A percentile compares a stretch with the other conserved stretches of the same genome.
Evolutionary conservation across 176 grass and related monocot species (phyloP).

Genomic region (Otatea glauca): DNA sequence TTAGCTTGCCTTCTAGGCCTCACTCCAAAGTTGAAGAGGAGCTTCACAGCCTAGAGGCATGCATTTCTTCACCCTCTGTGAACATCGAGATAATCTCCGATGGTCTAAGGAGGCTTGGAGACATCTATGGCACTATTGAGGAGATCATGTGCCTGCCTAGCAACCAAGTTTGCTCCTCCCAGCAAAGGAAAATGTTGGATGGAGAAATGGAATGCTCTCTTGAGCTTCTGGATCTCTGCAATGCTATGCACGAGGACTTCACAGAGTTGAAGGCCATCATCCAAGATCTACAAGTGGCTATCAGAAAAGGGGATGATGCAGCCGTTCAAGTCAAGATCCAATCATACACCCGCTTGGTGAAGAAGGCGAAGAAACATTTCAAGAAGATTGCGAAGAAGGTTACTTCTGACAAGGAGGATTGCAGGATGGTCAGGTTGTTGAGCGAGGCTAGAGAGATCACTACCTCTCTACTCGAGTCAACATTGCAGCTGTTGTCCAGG

Average conservation of each 20-base stretch:
- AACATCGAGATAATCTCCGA: conserved; percentile 38
- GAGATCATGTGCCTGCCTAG: conserved; percentile 53
- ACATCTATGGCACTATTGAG: conserved; percentile 47
- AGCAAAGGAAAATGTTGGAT: conserved; percentile 55
- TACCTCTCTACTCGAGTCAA: conserved; percentile 53
- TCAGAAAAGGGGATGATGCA: conserved; percentile 52
- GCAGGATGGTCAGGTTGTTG: conserved; percentile 24
- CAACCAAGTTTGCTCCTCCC: conserved; percentile 42
- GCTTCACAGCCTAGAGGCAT: conserved; percentile 51
- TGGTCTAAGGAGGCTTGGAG: conserved; percentile 52
- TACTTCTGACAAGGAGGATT: conserved; percentile 37
- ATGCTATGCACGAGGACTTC: conserved; percentile 48
- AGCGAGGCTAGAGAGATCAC: conserved; percentile 59
- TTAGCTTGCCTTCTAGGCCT: conserved; percentile 51
- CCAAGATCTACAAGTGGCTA: conserved; percentile 51
- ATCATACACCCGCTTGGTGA: conserved; percentile 50
- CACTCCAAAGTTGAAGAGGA: conserved; percentile 48
- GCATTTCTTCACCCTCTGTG: conserved; percentile 30
- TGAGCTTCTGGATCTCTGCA: conserved; percentile 60
- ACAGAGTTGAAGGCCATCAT: conserved; percentile 48
- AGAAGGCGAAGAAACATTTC: conserved; percentile 67
- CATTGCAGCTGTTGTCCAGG: conserved; percentile 42
- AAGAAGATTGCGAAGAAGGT: conserved; percentile 56
- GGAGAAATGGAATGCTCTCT: conserved; percentile 53
- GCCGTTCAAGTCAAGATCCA: conserved; percentile 38